Evolutionary conservation across 1,139 yeast species (phyloP), one percentile per base, ranked within the genome.

Genomic region (Eremothecium gossypii): DNA sequence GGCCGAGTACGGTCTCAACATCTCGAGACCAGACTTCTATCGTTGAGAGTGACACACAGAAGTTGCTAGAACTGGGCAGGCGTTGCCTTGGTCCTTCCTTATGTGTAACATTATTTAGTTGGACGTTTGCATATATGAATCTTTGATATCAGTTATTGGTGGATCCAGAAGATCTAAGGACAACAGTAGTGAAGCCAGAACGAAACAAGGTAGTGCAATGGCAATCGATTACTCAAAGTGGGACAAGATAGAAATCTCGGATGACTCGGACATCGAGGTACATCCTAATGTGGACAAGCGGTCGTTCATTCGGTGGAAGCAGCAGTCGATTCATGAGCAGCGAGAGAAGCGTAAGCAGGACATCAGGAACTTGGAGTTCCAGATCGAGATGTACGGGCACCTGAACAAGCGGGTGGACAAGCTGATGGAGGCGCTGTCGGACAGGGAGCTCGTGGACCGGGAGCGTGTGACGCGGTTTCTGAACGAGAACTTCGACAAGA

Each of bases 231-330:
- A 91, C 65, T 87, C 96, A 10, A 91, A 91, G 62, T 91, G 98
- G 97, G 99, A 91, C 64, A 86, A 86, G 61, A 76, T 91, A 47
- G 98, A 91, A 63, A 69, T 91, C 39, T 85, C 96, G 12, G 99
- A 91, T 60, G 99, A 91, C 62, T 85, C 96, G 6, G 97, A 91
- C 59, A 71, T 89, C 39, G 98, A 91, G 58, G 98, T 89, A 8
- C 99, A 93, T 62, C 99, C 98, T 46, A 93, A 93, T 58, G 98
- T 93, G 29, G 99, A 93, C 64, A 93, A 93, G 62, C 71, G 70
- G 40, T 87, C 97, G 1, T 89, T 93, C 55, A 85, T 93, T 55
- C 77, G 79, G 48, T 91, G 97, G 98, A 91, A 87, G 61, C 99
- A 93, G 66, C 82, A 95, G 58, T 96, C 89, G 55, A 91, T 93